Percentiles rank a stretch among this genome's conserved stretches.
Conservation (phyloP, 495 filamentous ascomycete species). For the Neurospora africana region DNA sequence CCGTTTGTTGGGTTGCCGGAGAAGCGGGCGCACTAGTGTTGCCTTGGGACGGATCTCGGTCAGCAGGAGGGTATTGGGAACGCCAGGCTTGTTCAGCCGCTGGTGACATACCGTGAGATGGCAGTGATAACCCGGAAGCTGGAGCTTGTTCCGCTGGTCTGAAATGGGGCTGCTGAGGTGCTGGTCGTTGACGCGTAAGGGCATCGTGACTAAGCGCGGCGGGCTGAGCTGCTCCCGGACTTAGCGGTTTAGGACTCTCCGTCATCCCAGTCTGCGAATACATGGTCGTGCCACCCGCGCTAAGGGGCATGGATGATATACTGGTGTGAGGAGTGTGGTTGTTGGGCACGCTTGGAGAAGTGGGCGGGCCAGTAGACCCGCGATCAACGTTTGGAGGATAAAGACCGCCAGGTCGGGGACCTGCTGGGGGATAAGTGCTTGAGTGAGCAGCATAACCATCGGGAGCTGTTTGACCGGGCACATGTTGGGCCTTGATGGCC, state of each 20-base stretch:
- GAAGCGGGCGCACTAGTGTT: constrained; percentile 23
- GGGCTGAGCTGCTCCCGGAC: constrained; percentile 55
- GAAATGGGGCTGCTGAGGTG: constrained; percentile 53
- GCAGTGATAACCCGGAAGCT: constrained; percentile 27
- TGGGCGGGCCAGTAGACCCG: constrained; percentile 43
- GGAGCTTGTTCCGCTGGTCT: constrained; percentile 16
- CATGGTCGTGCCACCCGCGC: constrained; percentile 44
- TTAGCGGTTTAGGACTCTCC: constrained; percentile 80
- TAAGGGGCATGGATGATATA: constrained; percentile 36
- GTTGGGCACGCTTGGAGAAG: constrained; percentile 32
- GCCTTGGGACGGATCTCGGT: constrained; percentile 35
- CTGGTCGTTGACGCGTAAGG: constrained; percentile 54
- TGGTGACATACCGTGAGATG: constrained; percentile 27
- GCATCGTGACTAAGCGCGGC: constrained; percentile 49
- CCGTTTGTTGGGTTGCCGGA: constrained; percentile 13
- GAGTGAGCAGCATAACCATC: constrained; percentile 35
- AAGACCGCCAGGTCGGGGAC: constrained; percentile 41
- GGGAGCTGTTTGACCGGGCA: constrained; percentile 37
- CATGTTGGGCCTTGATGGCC: constrained; percentile 61
- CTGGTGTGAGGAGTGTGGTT: constrained; percentile 38
- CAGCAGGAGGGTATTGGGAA: constrained; percentile 37
- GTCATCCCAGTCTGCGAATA: constrained; percentile 66
- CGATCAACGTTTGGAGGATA: constrained; percentile 50
- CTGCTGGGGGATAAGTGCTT: constrained; percentile 71
- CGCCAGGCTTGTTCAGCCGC: constrained; percentile 24